These are phyloP conservation scores for Tolypocladium capitatum DNA, from an alignment of 2,329 filamentous ascomycete genomes.

Conservation along the genomic window DNA sequence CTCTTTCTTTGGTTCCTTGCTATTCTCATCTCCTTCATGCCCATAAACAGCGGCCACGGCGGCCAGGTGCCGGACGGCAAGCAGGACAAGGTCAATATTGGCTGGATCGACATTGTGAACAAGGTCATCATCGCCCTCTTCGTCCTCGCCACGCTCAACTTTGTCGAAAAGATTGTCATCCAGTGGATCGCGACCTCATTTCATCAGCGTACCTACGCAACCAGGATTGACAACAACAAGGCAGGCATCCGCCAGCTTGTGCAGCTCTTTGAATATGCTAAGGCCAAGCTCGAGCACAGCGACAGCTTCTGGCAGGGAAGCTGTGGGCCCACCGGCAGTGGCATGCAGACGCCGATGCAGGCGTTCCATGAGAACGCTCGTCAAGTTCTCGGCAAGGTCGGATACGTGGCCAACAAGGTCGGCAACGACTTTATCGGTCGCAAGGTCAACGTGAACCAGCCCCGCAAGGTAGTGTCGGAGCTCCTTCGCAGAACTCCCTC, in stretches of 20 bases:
- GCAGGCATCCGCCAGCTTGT: slow-evolving; percentile 59
- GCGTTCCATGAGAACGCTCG: slow-evolving; percentile 63
- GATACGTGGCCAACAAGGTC: slow-evolving; percentile 71
- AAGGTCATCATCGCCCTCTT: slow-evolving; percentile 82
- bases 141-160: slow-evolving; percentile 65
- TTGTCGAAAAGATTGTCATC: slow-evolving; percentile 84
- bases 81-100: slow-evolving; percentile 32
- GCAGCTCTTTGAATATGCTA: slow-evolving; percentile 54
- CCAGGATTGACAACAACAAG: slow-evolving; percentile 85
- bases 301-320: slow-evolving; percentile 35
- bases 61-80: slow-evolving; percentile 15
- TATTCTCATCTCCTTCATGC: slow-evolving; percentile 72
- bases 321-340: slow-evolving; percentile 32
- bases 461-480: slow-evolving; percentile 70
- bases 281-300: slow-evolving; percentile 51
- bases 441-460: slow-evolving; percentile 57
- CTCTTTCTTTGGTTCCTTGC: slow-evolving; percentile 89
- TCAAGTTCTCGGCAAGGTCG: slow-evolving; percentile 64
- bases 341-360: slow-evolving; percentile 60
- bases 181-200: slow-evolving; percentile 92
- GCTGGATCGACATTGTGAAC: slow-evolving; percentile 68
- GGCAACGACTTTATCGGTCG: slow-evolving; percentile 87
- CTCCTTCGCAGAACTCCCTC: slow-evolving; percentile 60
- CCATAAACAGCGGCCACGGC: slow-evolving; percentile 56
- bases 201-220: slow-evolving; percentile 79